phyloP scores from a whole-genome alignment of 2,329 filamentous ascomycete genomes.

The Arthrobotrys sinensis region DNA sequence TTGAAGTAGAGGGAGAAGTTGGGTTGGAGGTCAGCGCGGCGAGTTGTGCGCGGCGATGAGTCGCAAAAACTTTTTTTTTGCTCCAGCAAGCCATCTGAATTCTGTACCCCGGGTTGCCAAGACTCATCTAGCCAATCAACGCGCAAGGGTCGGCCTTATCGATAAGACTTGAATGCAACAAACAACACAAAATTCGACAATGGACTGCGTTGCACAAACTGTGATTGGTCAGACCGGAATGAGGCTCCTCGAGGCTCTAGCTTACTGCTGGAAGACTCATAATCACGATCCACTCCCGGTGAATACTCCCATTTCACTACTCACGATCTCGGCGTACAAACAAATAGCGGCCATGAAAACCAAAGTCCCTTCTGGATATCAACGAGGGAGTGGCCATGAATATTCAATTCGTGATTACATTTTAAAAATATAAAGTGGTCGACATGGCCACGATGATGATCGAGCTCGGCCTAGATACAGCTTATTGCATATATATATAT shows the following conservation, averaged over 20 bases:
- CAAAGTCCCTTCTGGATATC: too few relatives aligned
- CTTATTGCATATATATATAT: too few relatives aligned
- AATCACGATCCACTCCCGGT: not conserved
- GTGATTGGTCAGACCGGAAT: not conserved
- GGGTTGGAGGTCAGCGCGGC: constrained; percentile 15
- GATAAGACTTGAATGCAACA: constrained; percentile 25
- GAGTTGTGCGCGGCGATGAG: constrained; percentile 48
- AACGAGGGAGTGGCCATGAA: too few relatives aligned
- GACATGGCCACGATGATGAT: too few relatives aligned
- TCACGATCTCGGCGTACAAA: too few relatives aligned
- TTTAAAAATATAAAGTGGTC: too few relatives aligned
- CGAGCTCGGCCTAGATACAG: too few relatives aligned
- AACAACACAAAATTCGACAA: not conserved
- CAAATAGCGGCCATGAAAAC: too few relatives aligned
- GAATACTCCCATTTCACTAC: too few relatives aligned
- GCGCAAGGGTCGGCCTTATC: constrained; percentile 16
- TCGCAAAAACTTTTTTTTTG: constrained; percentile 60
- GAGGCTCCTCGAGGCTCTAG: not conserved
- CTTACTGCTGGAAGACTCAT: not conserved
- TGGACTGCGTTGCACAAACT: not conserved
- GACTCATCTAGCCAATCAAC: constrained; percentile 1
- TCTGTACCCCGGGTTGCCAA: constrained; percentile 25
- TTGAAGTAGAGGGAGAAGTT: not conserved
- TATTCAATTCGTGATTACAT: too few relatives aligned
- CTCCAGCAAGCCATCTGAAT: constrained; percentile 44